Evolutionary conservation across 768 basidiomycete genomes (phyloP).

Genomic region (Lepiota subincarnata): DNA sequence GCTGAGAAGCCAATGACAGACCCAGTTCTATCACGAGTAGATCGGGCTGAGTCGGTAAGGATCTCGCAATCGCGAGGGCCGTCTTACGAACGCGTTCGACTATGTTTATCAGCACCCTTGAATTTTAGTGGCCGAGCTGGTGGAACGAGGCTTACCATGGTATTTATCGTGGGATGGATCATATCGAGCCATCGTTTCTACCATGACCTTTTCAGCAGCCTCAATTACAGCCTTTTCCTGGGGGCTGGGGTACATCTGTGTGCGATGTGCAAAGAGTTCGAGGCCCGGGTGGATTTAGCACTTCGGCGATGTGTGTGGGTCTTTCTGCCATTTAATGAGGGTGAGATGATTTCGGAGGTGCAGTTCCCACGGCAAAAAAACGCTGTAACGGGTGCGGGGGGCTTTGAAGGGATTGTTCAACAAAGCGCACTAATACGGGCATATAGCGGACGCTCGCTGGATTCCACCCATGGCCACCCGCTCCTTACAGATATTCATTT

Average conservation of each 20-base stretch:
- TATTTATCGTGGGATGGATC: slow-evolving; percentile 79
- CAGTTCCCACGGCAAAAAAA: too few relatives aligned
- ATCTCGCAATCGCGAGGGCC: slow-evolving; percentile 62
- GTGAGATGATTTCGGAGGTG: too few relatives aligned
- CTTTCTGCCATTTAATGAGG: too few relatives aligned
- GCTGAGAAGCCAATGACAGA: slow-evolving; percentile 15
- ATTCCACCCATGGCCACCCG: slow-evolving; percentile 23
- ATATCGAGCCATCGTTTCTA: slow-evolving; percentile 68
- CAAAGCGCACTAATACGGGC: too few relatives aligned
- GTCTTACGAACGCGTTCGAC: slow-evolving; percentile 81
- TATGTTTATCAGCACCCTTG: slow-evolving; percentile 24
- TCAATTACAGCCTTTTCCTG: slow-evolving; percentile 50
- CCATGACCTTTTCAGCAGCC: slow-evolving; percentile 67
- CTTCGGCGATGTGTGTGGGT: too few relatives aligned
- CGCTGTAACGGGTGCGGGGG: too few relatives aligned
- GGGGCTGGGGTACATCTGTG: slow-evolving; percentile 44
- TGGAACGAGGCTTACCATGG: slow-evolving; percentile 54
- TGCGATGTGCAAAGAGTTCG: not conserved
- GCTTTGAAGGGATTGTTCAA: too few relatives aligned
- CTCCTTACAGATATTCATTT: slow-evolving; percentile 22
- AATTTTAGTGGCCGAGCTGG: slow-evolving; percentile 3
- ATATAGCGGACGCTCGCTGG: too few relatives aligned
- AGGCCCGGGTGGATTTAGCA: too few relatives aligned
- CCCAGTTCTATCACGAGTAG: slow-evolving; percentile 73
- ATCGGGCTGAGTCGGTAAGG: slow-evolving; percentile 50